These are phyloP conservation scores for Lyophyllum decastes DNA, from an alignment of 768 basidiomycete species.

Conservation along the genomic window DNA sequence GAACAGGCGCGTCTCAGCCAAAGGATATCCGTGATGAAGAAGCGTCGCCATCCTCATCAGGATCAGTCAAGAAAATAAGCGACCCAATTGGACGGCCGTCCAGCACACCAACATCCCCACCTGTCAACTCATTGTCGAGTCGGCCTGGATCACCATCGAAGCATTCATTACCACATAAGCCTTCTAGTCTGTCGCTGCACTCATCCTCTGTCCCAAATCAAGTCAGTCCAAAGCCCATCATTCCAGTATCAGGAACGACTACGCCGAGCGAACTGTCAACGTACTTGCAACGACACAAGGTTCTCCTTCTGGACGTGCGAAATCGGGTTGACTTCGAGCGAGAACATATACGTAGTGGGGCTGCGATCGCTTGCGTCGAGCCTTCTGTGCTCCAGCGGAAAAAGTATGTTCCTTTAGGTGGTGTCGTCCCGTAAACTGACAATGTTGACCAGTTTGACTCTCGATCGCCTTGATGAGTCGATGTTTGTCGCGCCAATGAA, in stretches of 20 bases:
- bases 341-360: slow-evolving; percentile 59
- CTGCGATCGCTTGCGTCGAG: slow-evolving; percentile 82
- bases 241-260: slow-evolving; percentile 63
- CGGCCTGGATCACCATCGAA: slow-evolving; percentile 62
- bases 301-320: slow-evolving; percentile 85
- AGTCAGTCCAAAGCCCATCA: slow-evolving; percentile 38
- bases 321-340: slow-evolving; percentile 72
- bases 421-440: slow-evolving; percentile 6
- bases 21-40: slow-evolving; percentile 26
- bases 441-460: slow-evolving; percentile 53
- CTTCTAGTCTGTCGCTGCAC: slow-evolving; percentile 38
- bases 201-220: slow-evolving; percentile 28
- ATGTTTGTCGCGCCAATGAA: slow-evolving; percentile 68
- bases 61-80: slow-evolving; percentile 38
- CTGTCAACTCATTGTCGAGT: slow-evolving; percentile 55
- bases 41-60: slow-evolving; percentile 28
- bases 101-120: slow-evolving; percentile 69
- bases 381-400: slow-evolving; percentile 71
- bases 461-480: slow-evolving; percentile 69
- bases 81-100: slow-evolving; percentile 59
- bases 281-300: slow-evolving; percentile 58
- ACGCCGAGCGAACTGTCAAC: slow-evolving; percentile 58
- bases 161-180: slow-evolving; percentile 36
- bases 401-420: slow-evolving; percentile 48
- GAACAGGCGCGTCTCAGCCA: slow-evolving; percentile 23